These are phyloP conservation scores for Dryas drummondii DNA, from an alignment of 306 rosid species.

Conservation along the genomic window DNA sequence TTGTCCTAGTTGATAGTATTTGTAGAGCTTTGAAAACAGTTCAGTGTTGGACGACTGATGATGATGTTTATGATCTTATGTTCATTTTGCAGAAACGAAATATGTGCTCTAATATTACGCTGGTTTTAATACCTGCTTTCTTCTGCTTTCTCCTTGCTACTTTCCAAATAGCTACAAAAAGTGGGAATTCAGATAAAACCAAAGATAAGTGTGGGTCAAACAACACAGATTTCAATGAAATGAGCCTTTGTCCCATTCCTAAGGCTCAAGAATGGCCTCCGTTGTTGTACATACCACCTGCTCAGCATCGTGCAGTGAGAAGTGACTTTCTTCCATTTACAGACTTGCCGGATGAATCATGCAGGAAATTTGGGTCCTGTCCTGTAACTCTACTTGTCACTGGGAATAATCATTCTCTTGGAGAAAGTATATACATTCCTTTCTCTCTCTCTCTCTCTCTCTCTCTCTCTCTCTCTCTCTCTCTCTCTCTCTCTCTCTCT, in stretches of 20 bases:
- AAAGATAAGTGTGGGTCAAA: constrained; percentile 21
- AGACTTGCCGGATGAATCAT: constrained; percentile 61
- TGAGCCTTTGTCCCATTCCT: constrained; percentile 39
- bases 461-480: too few relatives aligned
- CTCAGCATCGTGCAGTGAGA: constrained; percentile 56
- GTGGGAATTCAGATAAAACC: background rate
- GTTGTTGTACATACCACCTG: constrained; percentile 51
- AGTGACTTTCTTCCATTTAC: constrained; percentile 36
- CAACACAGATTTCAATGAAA: constrained; percentile 39
- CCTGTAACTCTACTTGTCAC: constrained; percentile 71
- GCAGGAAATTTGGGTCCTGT: constrained; percentile 58
- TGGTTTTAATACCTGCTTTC: constrained; percentile 50
- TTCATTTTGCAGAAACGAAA: constrained; percentile 59
- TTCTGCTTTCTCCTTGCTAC: constrained; percentile 31
- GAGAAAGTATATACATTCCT: constrained; percentile 43
- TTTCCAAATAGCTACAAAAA: background rate
- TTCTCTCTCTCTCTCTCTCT: too few relatives aligned
- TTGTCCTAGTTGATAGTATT: too few relatives aligned
- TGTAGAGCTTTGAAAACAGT: too few relatives aligned
- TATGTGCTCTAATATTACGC: constrained; percentile 47
- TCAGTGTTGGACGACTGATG: too few relatives aligned
- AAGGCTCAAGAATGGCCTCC: constrained; percentile 77
- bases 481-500: too few relatives aligned
- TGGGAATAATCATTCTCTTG: constrained; percentile 65
- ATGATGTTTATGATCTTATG: background rate